These are phyloP conservation scores for Yueomyces sp. DNA, from an alignment of 1,139 yeast species.

Conservation along the genomic window DNA sequence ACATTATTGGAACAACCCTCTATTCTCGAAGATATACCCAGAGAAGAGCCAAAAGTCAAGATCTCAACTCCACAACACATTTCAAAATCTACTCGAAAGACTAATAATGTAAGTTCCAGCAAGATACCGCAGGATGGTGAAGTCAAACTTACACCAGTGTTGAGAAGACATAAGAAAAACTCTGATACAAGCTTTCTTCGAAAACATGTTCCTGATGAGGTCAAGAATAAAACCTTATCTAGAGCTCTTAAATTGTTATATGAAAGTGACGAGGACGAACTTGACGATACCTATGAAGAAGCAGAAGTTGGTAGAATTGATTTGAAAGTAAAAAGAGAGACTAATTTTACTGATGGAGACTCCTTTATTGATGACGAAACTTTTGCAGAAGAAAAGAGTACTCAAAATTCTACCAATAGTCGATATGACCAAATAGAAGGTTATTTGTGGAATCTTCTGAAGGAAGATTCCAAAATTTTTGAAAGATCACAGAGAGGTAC, in stretches of 20 bases:
- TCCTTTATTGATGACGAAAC: slow-evolving; percentile 4
- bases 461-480: slow-evolving; percentile 40
- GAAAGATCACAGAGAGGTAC: slow-evolving; percentile 40
- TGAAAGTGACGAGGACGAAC: slow-evolving; percentile 52
- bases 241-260: slow-evolving; percentile 56
- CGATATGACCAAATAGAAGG: slow-evolving; percentile 33
- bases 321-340: slow-evolving; percentile 7
- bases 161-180: slow-evolving; percentile 4
- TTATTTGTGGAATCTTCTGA: slow-evolving; percentile 44
- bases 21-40: slow-evolving; percentile 10
- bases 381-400: slow-evolving; percentile 4
- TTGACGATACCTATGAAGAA: slow-evolving; percentile 73
- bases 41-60: slow-evolving; percentile 4
- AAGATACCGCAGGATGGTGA: not conserved
- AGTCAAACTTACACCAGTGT: not conserved
- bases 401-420: slow-evolving; percentile 11
- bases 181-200: slow-evolving; percentile 7
- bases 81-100: not conserved
- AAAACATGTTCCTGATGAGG: slow-evolving; percentile 30
- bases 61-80: not conserved
- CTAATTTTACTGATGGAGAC: slow-evolving; percentile 4
- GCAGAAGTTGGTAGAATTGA: slow-evolving; percentile 32
- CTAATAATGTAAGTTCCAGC: not conserved
- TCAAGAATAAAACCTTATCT: slow-evolving; percentile 44
- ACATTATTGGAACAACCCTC: slow-evolving; percentile 42